Conservation (phyloP, 2,329 filamentous ascomycete genomes). For the Claviceps sp. region DNA sequence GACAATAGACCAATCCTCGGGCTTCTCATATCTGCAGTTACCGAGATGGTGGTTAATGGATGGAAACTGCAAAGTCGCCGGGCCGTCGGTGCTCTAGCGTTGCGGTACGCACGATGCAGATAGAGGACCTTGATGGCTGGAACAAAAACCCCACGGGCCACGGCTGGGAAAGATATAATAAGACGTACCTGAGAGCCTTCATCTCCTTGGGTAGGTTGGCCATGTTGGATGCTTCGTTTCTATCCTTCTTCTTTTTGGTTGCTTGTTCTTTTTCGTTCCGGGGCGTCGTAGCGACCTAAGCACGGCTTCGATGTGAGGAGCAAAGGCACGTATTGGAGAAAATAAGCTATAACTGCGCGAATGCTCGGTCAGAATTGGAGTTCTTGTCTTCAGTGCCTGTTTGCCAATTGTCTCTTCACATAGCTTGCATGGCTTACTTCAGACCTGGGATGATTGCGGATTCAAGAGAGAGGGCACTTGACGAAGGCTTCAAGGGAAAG, state of each 20-base stretch:
- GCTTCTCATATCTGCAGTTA: conserved; percentile 41
- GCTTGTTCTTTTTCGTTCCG: neutral
- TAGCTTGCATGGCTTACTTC: neutral
- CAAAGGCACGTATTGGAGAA: neutral
- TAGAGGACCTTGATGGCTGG: conserved; percentile 11
- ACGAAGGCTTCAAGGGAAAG: neutral
- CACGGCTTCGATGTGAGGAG: neutral
- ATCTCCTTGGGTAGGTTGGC: conserved; percentile 37
- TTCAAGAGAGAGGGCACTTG: neutral
- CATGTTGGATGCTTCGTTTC: conserved; percentile 9
- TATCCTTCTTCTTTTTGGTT: neutral
- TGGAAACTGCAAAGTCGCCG: neutral
- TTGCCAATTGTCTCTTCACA: neutral
- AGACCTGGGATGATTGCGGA: neutral
- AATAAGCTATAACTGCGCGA: neutral
- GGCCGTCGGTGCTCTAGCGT: neutral
- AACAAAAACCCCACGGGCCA: neutral
- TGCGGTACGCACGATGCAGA: neutral
- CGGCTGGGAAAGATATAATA: conserved; percentile 7
- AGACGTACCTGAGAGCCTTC: conserved; percentile 46
- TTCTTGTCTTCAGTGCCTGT: neutral
- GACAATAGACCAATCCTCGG: conserved; percentile 46
- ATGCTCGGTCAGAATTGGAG: neutral
- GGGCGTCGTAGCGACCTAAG: neutral
- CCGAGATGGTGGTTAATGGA: neutral